Base-by-base conservation (phyloP, 305 asterid genomes). In the Rubia peregrina region DNA sequence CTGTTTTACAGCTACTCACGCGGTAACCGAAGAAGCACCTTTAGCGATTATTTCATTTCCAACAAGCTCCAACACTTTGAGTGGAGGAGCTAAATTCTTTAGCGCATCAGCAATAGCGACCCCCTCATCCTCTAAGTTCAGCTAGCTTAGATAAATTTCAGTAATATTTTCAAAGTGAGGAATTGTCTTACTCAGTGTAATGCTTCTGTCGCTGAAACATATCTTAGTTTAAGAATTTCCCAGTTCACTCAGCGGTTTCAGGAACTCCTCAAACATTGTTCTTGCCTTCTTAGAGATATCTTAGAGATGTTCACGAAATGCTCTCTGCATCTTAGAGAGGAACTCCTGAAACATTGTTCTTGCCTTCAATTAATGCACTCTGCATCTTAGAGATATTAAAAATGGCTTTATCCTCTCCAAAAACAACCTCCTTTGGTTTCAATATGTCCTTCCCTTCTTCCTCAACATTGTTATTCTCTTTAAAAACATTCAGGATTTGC, bases 171-270 rank as follows among this genome's bases (percentile, higher is more conserved):
- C 61, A 8, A 56, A 56, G 61, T 21, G 61, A 0, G 30, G 61
- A 56, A 56, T 56, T 7, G 61, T 9, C 61, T 8, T 3, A 19
- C 61, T 56, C 13, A 56, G 61, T 7, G 61, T 30, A 56, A 21
- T 56, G 30, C 99, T 94, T 79, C 96, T 88, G 77, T 94, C 91
- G 88, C 99, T 91, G 69, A 94, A 91, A 77, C 99, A 91, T 70
- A 94, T 85, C 70, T 81, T 91, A 12, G 89, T 84, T 79, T 81
- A 94, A 61, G 85, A 80, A 76, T 91, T 94, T 42, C 89, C 96
- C 13, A 89, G 84, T 65, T 80, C 88, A 76, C 88, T 83, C 48
- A 94, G 80, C 61, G 96, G 96, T 77, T 76, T 83, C 80, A 94
- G 82, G 74, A 94, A 92, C 38, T 81, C 83, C 73, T 68, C n/a